Conservation (phyloP, 768 basidiomycete species). For the Leucocoprinus leucothites region DNA sequence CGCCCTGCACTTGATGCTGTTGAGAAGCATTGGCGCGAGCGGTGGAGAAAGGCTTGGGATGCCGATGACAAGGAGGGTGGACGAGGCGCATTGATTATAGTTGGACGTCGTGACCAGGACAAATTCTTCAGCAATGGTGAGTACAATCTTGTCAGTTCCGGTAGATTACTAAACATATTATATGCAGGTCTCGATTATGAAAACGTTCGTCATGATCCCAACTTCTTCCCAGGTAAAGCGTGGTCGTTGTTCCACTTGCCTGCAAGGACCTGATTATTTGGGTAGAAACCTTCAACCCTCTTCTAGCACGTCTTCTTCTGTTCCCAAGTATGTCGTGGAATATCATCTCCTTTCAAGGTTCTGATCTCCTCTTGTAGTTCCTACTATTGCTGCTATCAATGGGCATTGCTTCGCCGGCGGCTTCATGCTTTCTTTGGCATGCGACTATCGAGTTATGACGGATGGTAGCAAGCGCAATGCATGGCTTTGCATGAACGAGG, state of each 20-base stretch:
- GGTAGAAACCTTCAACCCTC: conserved; percentile 71
- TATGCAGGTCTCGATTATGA: conserved; percentile 62
- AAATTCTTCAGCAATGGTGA: conserved; percentile 88
- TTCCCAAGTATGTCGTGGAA: conserved; percentile 63
- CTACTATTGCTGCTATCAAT: conserved; percentile 76
- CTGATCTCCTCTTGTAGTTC: conserved; percentile 43
- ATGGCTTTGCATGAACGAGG: conserved; percentile 95
- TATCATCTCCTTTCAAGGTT: not conserved
- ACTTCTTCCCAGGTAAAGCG: conserved; percentile 60
- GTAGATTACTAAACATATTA: not conserved
- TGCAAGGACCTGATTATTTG: conserved; percentile 9
- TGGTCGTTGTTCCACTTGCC: conserved; percentile 2
- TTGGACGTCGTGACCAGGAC: conserved; percentile 71
- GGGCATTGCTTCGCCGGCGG: conserved; percentile 87
- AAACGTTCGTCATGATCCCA: conserved; percentile 45
- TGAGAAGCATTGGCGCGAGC: conserved; percentile 67
- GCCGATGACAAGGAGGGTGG: conserved; percentile 49
- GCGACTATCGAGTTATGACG: conserved; percentile 89
- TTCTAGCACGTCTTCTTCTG: conserved; percentile 63
- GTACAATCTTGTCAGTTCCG: conserved; percentile 8
- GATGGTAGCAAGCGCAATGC: conserved; percentile 74
- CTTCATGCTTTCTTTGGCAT: conserved; percentile 73
- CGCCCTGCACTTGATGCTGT: conserved; percentile 71
- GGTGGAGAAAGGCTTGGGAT: conserved; percentile 41
- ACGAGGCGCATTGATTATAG: conserved; percentile 71